Base-by-base conservation (phyloP, 2,329 filamentous ascomycete species). In the Triangularia verruculosa region DNA sequence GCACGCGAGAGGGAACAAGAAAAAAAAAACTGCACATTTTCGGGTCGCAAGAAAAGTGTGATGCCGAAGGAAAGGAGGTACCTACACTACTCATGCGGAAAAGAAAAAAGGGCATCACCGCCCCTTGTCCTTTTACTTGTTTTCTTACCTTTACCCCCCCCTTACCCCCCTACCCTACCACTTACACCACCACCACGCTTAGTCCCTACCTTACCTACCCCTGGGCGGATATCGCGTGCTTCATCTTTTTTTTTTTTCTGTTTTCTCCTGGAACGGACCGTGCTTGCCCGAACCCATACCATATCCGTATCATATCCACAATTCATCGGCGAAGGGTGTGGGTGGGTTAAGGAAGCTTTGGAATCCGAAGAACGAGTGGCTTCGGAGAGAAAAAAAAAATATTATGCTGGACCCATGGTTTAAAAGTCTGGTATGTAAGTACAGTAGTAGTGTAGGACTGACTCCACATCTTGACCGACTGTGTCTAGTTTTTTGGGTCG, bases 131-230 rank as follows among this genome's bases (percentile, higher is more conserved):
- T 43, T 24, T 20, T 59, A 20, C 34, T 34, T 59, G 11, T 20
- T 59, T n/a, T 15, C 24, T 28, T 59, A 15, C 25, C 24, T 28
- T 27, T 30, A 22, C 34, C 32, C 11, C 32, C 12, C 17, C 32
- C 22, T 13, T 43, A 34, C 56, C 51, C 56, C 51, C 56, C 27
- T 58, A 54, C 17, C 63, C 61, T 27, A 56, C 27, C 3, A 62
- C 27, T 9, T 28, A n/a, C n/a, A n/a, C n/a, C n/a, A n/a, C n/a
- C n/a, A n/a, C n/a, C n/a, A n/a, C n/a, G n/a, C n/a, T n/a, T n/a
- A n/a, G n/a, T n/a, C 34, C 34, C 34, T 43, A 15, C 15, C 34
- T 15, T 43, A 43, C 34, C 34, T 15, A 43, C 34, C 34, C 34
- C 4, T n/a, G 12, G 13, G n/a, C 34, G 34, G 34, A n/a, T 43